Conservation (phyloP, 202 grass and related monocot species). For the Brachypodium distachyon region DNA sequence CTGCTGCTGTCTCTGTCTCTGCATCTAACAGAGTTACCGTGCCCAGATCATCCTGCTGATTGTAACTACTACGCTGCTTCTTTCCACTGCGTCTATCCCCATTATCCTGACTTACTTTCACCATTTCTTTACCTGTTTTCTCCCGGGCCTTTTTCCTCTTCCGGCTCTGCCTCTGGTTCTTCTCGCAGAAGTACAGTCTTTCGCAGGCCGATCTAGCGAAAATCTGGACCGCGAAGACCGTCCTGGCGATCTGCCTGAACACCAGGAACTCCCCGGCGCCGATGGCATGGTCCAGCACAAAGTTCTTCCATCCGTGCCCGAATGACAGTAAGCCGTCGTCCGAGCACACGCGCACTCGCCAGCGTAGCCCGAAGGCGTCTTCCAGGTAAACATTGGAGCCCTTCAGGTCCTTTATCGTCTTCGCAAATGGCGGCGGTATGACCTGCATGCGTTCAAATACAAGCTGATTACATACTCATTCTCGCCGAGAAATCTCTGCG, state of each 20-base stretch:
- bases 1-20: not conserved
- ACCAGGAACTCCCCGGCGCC: constrained; percentile 54
- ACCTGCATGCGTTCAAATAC: constrained; percentile 25
- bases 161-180: constrained; percentile 30
- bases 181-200: constrained; percentile 40
- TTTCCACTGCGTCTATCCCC: not conserved
- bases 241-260: constrained; percentile 46
- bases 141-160: constrained; percentile 44
- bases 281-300: constrained; percentile 50
- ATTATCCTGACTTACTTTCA: not conserved
- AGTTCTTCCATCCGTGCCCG: constrained; percentile 51
- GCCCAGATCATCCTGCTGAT: not conserved
- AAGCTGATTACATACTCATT: not conserved
- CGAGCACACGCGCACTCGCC: constrained; percentile 33
- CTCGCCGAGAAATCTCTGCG: not conserved
- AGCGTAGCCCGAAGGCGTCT: constrained; percentile 39
- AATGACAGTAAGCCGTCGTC: constrained; percentile 23
- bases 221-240: constrained; percentile 49
- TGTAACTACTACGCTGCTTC: not conserved
- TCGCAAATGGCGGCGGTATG: constrained; percentile 41
- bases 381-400: constrained; percentile 38
- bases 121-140: not conserved
- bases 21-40: not conserved
- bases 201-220: constrained; percentile 40
- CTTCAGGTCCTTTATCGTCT: constrained; percentile 19